These are phyloP conservation scores for Phytophthora idaei DNA, from an alignment of 352 stramenopile species.

Conservation along the genomic window DNA sequence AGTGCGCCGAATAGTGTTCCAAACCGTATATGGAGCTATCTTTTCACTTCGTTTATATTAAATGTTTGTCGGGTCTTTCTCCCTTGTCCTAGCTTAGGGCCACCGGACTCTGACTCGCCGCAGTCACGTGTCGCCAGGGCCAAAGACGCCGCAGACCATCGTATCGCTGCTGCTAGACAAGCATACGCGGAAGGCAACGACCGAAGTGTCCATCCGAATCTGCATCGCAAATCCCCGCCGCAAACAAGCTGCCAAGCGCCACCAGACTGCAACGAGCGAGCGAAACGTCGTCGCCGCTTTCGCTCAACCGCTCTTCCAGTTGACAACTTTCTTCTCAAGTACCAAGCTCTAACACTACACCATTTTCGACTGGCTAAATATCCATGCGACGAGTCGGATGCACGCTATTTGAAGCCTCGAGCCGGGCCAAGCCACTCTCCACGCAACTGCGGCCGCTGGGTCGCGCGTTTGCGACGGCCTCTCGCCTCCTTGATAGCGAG, in stretches of 20 bases:
- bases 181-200: slow-evolving; percentile 9
- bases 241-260: slow-evolving; percentile 7
- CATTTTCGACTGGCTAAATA: not conserved
- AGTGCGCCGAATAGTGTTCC: not conserved
- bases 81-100: not conserved
- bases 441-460: slow-evolving; percentile 6
- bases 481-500: slow-evolving; percentile 16
- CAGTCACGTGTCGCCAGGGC: slow-evolving; percentile 6
- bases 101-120: slow-evolving; percentile 1
- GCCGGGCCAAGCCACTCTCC: not conserved
- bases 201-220: slow-evolving; percentile 5
- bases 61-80: not conserved
- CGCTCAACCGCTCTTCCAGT: slow-evolving; percentile 2
- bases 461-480: slow-evolving; percentile 12
- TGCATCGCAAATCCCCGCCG: slow-evolving; percentile 21
- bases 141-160: slow-evolving; percentile 22
- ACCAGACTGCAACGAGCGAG: slow-evolving; percentile 1
- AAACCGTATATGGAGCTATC: not conserved
- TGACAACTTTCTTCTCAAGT: slow-evolving; percentile 18
- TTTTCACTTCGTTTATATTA: slow-evolving; percentile 7
- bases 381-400: slow-evolving; percentile 32
- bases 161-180: slow-evolving; percentile 4
- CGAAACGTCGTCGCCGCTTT: slow-evolving; percentile 13
- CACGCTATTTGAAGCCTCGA: slow-evolving; percentile 19
- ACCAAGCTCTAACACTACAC: not conserved